Conservation (phyloP, 768 basidiomycete genomes). For the Asterophora lycoperdoides region DNA sequence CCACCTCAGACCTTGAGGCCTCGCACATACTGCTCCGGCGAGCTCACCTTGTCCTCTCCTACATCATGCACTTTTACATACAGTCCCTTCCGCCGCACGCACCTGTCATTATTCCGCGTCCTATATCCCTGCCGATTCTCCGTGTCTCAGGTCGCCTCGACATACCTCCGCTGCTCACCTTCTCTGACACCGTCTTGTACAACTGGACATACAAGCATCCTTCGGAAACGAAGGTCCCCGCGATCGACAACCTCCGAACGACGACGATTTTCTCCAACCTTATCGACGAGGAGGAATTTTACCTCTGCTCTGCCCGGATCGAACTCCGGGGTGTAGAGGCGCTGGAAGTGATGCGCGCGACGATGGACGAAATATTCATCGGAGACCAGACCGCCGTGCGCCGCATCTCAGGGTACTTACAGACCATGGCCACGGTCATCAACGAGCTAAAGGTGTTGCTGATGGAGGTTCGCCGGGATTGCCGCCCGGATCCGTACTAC, state of each 20-base stretch:
- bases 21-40: constrained; percentile 61
- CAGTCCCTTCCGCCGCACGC: constrained; percentile 53
- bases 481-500: constrained; percentile 73
- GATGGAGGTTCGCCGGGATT: constrained; percentile 59
- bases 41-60: constrained; percentile 70
- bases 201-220: constrained; percentile 58
- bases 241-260: constrained; percentile 57
- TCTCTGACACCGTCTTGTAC: constrained; percentile 89
- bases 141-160: constrained; percentile 66
- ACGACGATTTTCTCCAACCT: constrained; percentile 75
- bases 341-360: constrained; percentile 78
- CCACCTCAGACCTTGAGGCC: constrained; percentile 38
- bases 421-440: constrained; percentile 59
- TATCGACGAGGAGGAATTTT: constrained; percentile 82
- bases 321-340: constrained; percentile 83
- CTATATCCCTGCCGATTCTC: constrained; percentile 72
- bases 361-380: constrained; percentile 87
- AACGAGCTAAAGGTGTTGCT: constrained; percentile 59
- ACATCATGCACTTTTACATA: constrained; percentile 74
- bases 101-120: constrained; percentile 60
- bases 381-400: constrained; percentile 59
- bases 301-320: constrained; percentile 79
- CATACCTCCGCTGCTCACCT: constrained; percentile 85
- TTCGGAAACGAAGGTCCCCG: constrained; percentile 34
- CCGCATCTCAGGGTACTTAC: constrained; percentile 63